Base-by-base conservation (phyloP, 2,329 filamentous ascomycete species). In the Alternaria conjuncta region DNA sequence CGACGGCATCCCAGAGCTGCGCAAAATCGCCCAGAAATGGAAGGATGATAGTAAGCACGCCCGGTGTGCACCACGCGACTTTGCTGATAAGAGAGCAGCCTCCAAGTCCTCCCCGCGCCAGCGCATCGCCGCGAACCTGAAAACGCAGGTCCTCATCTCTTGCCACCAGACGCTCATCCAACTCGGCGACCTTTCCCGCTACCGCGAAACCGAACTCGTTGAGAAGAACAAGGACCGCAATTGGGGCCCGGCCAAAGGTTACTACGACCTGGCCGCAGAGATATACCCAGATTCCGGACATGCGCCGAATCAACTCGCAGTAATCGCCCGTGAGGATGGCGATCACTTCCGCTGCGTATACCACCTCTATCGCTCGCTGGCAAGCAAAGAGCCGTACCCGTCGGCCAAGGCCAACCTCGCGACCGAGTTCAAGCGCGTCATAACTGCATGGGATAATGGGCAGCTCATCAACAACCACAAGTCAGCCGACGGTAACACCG, bases 101-200 rank as follows among this genome's bases (percentile, higher is more conserved):
- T 72, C 78, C 55, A 76, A 74, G 56, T 67, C 69, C 13, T 58
- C 75, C 53, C 65, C 67, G 15, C 72, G 69, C 60, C 72, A 71
- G 63, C 75, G 66, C 66, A 75, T 68, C 80, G 85, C 60, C 79
- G 85, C 46, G 72, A 84, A 49, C 76, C 85, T 92, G 55, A 85
- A 86, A 63, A 78, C 82, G n/a, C 82, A 85, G 67, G 87, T 96
- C 60, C 83, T 93, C 44, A 82, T 85, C 60, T 94, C 93, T 4
- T 97, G 92, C 77, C 92, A 97, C 81, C 88, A 89, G 60, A 93
- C 92, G 5, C 85, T 98, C 59, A 90, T 97, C 63, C 93, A 91
- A 69, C 87, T 98, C 10, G 96, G 96, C 32, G 96, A 99, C 78
- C 85, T 99, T 51, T 92, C 92, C 54, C 89, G 96, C 66, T 99